Conservation (phyloP, 305 asterid genomes). For the Fraxinus nigra region DNA sequence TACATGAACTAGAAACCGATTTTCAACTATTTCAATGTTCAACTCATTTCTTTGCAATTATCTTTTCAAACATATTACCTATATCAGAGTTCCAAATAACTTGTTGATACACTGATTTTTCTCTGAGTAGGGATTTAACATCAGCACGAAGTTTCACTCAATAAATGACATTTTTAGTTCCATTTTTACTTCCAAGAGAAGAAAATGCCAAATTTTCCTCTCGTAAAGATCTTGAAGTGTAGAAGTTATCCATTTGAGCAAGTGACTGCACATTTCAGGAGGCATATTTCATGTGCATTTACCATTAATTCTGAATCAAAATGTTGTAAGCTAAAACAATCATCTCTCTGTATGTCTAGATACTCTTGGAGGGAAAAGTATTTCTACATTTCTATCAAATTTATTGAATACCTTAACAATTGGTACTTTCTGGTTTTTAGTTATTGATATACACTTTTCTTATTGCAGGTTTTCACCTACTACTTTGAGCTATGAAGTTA, state of each 20-base stretch:
- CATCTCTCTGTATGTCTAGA: background rate
- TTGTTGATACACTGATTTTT: background rate
- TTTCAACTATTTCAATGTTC: background rate
- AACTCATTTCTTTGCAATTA: background rate
- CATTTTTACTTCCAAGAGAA: background rate
- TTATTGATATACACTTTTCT: background rate
- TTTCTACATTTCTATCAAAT: background rate
- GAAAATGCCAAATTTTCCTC: background rate
- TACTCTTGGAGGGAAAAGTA: background rate
- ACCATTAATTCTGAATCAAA: background rate
- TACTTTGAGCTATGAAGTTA: conserved; percentile 70
- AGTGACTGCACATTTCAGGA: background rate
- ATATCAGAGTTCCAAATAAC: background rate
- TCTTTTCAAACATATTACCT: background rate
- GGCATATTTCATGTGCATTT: background rate
- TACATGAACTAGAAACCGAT: background rate
- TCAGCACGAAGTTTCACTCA: background rate
- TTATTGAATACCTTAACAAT: background rate
- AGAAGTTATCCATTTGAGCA: background rate
- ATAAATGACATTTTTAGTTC: background rate
- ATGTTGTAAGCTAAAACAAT: background rate
- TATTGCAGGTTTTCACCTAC: conserved; percentile 52
- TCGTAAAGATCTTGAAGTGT: background rate
- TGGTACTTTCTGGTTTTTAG: background rate
- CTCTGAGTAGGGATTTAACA: background rate